Conservation (phyloP, 2,329 filamentous ascomycete species). For the Raffaelea ambrosiae region DNA sequence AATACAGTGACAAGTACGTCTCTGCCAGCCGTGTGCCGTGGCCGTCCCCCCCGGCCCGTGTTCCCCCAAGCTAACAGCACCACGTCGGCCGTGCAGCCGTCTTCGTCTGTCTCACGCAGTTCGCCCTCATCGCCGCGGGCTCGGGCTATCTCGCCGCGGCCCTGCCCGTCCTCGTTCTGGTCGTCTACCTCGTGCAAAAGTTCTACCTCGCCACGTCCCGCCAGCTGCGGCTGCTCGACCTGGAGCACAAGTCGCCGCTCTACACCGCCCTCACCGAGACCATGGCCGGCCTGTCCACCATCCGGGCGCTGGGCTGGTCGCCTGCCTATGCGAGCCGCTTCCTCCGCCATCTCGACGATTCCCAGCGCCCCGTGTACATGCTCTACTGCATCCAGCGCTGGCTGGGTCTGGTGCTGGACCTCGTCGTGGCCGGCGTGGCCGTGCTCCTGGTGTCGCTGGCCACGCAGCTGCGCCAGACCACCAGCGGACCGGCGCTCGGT, state of each 20-base stretch:
- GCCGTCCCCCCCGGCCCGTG: no score
- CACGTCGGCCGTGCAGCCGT: no score
- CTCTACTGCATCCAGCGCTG: constrained; percentile 48
- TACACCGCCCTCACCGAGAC: constrained; percentile 36
- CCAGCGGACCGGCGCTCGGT: constrained; percentile 20
- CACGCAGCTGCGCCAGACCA: constrained; percentile 27
- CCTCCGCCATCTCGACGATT: constrained; percentile 37
- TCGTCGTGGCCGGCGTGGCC: constrained; percentile 17
- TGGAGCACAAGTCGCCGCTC: constrained; percentile 41
- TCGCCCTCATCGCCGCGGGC: no score
- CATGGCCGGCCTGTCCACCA: constrained; percentile 32
- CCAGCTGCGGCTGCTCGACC: constrained; percentile 41
- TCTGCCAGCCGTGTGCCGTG: constrained; percentile 10
- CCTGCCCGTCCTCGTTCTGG: no score
- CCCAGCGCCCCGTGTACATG: constrained; percentile 48
- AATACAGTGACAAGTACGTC: no score
- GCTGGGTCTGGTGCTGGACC: constrained; percentile 29
- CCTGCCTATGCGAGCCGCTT: constrained; percentile 32
- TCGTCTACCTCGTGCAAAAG: constrained; percentile 45
- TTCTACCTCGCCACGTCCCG: constrained; percentile 44
- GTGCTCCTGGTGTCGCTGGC: constrained; percentile 22
- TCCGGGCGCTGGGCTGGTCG: constrained; percentile 48
- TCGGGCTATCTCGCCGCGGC: no score
- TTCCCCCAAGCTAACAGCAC: constrained; percentile 1
- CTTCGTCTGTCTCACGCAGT: no score